phyloP scores from a whole-genome alignment of 2,329 filamentous ascomycete genomes.

The Hirsutella minnesotensis region DNA sequence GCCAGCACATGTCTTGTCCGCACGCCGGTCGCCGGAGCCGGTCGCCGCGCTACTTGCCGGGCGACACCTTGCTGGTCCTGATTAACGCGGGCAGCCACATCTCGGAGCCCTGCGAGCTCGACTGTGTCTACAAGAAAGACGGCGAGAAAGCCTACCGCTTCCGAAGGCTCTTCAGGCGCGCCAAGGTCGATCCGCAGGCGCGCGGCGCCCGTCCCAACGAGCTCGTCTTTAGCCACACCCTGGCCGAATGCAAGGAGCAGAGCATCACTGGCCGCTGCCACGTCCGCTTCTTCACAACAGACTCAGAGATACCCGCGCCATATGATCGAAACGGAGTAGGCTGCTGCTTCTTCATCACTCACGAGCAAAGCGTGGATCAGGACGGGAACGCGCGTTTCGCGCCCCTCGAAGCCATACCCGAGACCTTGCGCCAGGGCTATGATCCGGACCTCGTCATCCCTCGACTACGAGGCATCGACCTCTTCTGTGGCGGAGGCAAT shows the following conservation, averaged over 20 bases:
- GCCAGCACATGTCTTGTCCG: constrained; percentile 42
- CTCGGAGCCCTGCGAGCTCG: constrained; percentile 52
- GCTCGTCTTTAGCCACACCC: constrained; percentile 41
- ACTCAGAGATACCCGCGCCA: constrained; percentile 41
- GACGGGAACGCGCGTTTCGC: constrained; percentile 10
- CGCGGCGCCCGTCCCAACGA: constrained; percentile 37
- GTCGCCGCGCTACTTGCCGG: constrained; percentile 25
- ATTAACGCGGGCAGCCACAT: constrained; percentile 15
- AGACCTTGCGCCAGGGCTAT: constrained; percentile 40
- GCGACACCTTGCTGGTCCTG: constrained; percentile 48
- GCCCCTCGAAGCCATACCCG: constrained; percentile 23
- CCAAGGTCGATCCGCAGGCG: constrained; percentile 20
- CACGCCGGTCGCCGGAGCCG: constrained; percentile 17
- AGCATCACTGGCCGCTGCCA: constrained; percentile 45
- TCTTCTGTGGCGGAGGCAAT: constrained; percentile 71
- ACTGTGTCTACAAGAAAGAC: constrained; percentile 16
- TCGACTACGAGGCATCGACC: constrained; percentile 49
- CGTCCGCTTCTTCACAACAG: constrained; percentile 39
- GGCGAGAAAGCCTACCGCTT: constrained; percentile 22
- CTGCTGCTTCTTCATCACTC: constrained; percentile 53
- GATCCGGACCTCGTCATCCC: constrained; percentile 25
- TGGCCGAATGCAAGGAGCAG: constrained; percentile 21
- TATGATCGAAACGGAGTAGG: constrained; percentile 56
- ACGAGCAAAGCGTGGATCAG: constrained; percentile 10
- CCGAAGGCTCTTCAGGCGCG: constrained; percentile 40